These are phyloP conservation scores for Tuber aestivum DNA, from an alignment of 495 filamentous ascomycete genomes.

Conservation along the genomic window DNA sequence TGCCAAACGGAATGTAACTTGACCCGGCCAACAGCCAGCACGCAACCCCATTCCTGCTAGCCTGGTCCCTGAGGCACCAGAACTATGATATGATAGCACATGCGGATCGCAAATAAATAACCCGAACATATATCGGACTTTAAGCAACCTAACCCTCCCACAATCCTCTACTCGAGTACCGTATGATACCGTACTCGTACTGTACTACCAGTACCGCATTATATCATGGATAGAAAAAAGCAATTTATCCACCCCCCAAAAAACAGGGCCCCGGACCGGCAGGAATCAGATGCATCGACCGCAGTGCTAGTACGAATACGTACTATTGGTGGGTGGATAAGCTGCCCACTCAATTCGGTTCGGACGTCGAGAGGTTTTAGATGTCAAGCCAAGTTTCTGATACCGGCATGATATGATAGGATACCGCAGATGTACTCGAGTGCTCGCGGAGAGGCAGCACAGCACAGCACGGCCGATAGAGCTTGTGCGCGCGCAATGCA, in stretches of 20 bases:
- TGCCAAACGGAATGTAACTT: not conserved
- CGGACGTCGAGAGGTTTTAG: not conserved
- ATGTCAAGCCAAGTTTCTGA: not conserved
- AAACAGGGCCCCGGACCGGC: not conserved
- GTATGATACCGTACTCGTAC: too few relatives aligned
- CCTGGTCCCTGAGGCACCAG: not conserved
- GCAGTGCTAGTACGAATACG: not conserved
- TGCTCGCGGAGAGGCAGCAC: not conserved
- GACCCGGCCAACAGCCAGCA: not conserved
- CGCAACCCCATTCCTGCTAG: not conserved
- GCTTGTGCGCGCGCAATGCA: not conserved
- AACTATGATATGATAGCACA: too few relatives aligned
- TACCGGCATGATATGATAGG: not conserved
- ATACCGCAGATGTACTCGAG: too few relatives aligned
- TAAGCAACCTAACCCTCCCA: not conserved
- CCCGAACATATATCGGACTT: not conserved
- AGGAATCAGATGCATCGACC: not conserved
- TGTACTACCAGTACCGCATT: too few relatives aligned
- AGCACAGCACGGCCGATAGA: not conserved
- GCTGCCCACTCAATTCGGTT: not conserved
- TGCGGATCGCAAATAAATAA: not conserved
- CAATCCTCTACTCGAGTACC: not conserved
- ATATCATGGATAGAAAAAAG: not conserved
- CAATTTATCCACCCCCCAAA: not conserved
- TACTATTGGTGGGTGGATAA: not conserved